These are phyloP conservation scores for Penicillium argentinense DNA, from an alignment of 495 filamentous ascomycete species.

Conservation along the genomic window DNA sequence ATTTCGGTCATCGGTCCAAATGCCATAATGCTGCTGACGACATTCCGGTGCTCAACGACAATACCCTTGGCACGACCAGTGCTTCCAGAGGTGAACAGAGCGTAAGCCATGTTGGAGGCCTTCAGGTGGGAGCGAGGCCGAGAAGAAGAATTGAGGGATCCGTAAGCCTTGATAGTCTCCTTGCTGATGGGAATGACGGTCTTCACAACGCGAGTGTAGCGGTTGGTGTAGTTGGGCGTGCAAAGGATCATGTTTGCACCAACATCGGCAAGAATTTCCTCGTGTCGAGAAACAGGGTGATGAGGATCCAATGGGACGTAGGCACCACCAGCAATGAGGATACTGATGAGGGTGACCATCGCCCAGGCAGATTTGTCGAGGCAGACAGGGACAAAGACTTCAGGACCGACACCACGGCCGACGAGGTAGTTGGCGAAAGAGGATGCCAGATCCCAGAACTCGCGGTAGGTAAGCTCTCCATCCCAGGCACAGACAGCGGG, in stretches of 20 bases:
- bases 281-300: constrained; percentile 49
- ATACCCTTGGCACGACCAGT: constrained; percentile 60
- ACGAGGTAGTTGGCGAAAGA: constrained; percentile 38
- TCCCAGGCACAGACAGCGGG: constrained; percentile 45
- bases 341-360: constrained; percentile 49
- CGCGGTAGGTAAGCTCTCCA: constrained; percentile 41
- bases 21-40: constrained; percentile 46
- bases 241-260: constrained; percentile 41
- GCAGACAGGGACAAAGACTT: constrained; percentile 54
- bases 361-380: constrained; percentile 58
- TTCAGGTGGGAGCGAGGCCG: constrained; percentile 5
- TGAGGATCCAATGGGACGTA: constrained; percentile 60
- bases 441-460: constrained; percentile 37
- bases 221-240: constrained; percentile 31
- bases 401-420: constrained; percentile 47
- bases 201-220: constrained; percentile 30
- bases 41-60: constrained; percentile 47
- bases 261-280: constrained; percentile 42
- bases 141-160: constrained; percentile 14
- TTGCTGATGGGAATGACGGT: constrained; percentile 39
- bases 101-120: constrained; percentile 39
- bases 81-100: constrained; percentile 53
- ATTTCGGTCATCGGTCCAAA: constrained; percentile 41
- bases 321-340: constrained; percentile 57
- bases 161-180: constrained; percentile 35